Base-by-base conservation (phyloP, 495 filamentous ascomycete species). In the Trichoderma reesei region DNA sequence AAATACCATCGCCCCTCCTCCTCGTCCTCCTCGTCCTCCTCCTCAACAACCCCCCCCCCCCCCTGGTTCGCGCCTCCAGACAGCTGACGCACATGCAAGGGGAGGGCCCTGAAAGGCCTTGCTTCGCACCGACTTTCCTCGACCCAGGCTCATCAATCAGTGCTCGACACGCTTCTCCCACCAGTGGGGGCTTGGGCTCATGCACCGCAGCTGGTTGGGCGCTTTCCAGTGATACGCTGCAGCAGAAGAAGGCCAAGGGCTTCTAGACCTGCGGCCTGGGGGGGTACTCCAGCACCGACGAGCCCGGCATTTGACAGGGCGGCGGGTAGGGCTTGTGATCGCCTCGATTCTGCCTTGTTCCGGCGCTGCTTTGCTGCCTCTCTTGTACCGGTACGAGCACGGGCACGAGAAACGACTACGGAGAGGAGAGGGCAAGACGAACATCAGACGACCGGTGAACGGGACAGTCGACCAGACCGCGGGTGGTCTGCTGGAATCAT, bases 151-250 rank as follows among this genome's bases (percentile, higher is more conserved):
- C 51, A 56, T 56, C 51, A 56, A 56, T 56, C 51, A 56, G 51
- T 56, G 51, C 51, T 56, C 51, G 51, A 56, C 51, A 56, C 51
- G 51, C 51, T 56, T 56, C 51, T 33, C 16, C 31, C 51, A 34
- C 20, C 26, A 56, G 51, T 56, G 51, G 51, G 51, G 51, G 51
- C 51, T 56, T 56, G 51, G 51, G 51, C 51, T 56, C 26, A 9
- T 56, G 18, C 51, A 56, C 51, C 10, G 51, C 51, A 56, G 51
- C 51, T 56, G 51, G 51, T 56, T 56, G 51, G 51, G 51, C 51
- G 51, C 26, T 56, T 26, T n/a, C n/a, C n/a, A n/a, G n/a, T n/a
- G n/a, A n/a, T 33, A 56, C 10, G 37, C 10, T 10, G 37, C 37
- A 10, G 37, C 37, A 39, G 37, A n/a, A n/a, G 3, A 46, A 46